These are phyloP conservation scores for Ganoderma boninense DNA, from an alignment of 1,284 basidiomycete species.

Conservation along the genomic window DNA sequence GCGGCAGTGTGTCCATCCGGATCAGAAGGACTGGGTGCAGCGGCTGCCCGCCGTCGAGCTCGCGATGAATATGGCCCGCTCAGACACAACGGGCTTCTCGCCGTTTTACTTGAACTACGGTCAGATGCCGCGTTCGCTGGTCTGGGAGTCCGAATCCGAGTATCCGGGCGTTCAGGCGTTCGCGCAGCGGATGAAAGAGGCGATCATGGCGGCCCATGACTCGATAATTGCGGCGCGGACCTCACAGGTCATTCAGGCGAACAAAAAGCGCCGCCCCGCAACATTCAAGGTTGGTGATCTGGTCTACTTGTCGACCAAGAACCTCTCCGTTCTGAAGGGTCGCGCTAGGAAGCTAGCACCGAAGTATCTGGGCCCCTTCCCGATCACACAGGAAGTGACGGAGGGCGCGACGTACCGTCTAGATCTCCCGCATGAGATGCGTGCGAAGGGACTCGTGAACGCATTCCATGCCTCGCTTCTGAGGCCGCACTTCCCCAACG, in stretches of 20 bases:
- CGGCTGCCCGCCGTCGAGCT: background rate
- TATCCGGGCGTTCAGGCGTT: slow-evolving; percentile 18
- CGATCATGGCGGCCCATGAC: background rate
- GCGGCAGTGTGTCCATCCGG: background rate
- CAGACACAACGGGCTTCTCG: slow-evolving; percentile 43
- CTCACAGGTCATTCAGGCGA: background rate
- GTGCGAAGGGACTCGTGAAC: background rate
- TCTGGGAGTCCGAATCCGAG: background rate
- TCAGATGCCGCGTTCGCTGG: slow-evolving; percentile 15
- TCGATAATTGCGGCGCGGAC: background rate
- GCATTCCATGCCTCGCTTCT: background rate
- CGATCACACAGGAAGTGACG: background rate
- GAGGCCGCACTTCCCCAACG: background rate
- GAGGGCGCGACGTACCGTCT: background rate
- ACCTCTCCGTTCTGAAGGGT: background rate
- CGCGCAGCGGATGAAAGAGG: background rate
- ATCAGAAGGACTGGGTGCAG: background rate
- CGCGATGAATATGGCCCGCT: slow-evolving; percentile 20
- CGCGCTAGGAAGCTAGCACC: background rate
- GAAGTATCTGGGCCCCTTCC: background rate
- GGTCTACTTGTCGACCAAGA: background rate
- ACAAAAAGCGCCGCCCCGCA: background rate
- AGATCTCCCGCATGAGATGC: background rate
- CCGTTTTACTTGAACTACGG: slow-evolving; percentile 40
- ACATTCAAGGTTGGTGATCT: background rate